Conservation (phyloP, 2,329 filamentous ascomycete genomes). For the Decorospora gaudefroyi region DNA sequence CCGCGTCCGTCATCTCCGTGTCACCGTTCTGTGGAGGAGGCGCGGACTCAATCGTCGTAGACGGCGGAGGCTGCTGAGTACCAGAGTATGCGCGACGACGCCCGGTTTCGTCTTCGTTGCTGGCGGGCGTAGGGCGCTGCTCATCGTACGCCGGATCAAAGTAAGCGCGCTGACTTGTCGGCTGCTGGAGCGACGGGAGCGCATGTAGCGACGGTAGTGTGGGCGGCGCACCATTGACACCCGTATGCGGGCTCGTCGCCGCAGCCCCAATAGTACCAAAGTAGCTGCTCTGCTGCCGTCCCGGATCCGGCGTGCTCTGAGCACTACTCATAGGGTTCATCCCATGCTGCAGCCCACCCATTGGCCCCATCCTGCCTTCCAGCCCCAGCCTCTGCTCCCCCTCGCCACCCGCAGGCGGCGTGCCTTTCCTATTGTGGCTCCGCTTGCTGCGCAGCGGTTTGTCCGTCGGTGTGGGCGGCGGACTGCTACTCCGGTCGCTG, state of each 20-base stretch:
- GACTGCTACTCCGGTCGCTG: slow-evolving; percentile 77
- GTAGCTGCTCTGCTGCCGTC: slow-evolving; percentile 37
- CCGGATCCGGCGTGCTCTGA: slow-evolving; percentile 48
- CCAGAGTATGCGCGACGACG: slow-evolving; percentile 38
- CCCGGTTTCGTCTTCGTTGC: slow-evolving; percentile 31
- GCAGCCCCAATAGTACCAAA: slow-evolving; percentile 33
- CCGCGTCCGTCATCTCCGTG: slow-evolving; percentile 49
- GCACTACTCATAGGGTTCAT: slow-evolving; percentile 44
- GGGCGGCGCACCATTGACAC: slow-evolving; percentile 36
- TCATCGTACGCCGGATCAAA: slow-evolving; percentile 45
- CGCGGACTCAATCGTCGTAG: slow-evolving; percentile 26
- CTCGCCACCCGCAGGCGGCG: slow-evolving; percentile 31
- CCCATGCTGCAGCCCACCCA: slow-evolving; percentile 8
- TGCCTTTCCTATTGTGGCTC: slow-evolving; percentile 59
- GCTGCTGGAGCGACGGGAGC: slow-evolving; percentile 33
- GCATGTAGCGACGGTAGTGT: slow-evolving; percentile 33
- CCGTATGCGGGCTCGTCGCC: slow-evolving; percentile 32
- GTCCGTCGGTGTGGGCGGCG: slow-evolving; percentile 79
- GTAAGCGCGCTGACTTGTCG: slow-evolving; percentile 24
- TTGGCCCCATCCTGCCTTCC: slow-evolving; percentile 2
- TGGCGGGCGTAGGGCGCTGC: slow-evolving; percentile 29
- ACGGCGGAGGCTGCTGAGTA: slow-evolving; percentile 22
- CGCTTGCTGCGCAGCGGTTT: slow-evolving; percentile 77
- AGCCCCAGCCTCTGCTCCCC: slow-evolving; percentile 3
- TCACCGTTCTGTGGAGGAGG: slow-evolving; percentile 43